Evolutionary conservation across 345 rosid genomes (phyloP).

Genomic region (Ceriops tagal): DNA sequence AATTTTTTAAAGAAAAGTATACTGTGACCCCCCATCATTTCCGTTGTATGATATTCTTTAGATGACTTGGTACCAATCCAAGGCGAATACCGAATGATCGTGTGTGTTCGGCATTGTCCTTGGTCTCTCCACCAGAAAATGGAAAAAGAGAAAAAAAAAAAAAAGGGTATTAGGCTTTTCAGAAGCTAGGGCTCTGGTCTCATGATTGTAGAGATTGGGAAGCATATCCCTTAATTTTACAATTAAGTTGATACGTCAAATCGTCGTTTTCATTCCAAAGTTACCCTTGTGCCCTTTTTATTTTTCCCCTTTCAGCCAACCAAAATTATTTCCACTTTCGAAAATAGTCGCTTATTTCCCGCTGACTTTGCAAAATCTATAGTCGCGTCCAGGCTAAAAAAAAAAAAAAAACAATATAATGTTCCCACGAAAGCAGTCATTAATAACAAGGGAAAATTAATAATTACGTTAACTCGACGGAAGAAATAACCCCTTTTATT

Average conservation of each 20-base stretch:
- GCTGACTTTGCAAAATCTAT: neutral
- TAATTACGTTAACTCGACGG: too few species aligned
- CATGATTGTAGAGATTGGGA: neutral
- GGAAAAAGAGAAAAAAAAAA: too few species aligned
- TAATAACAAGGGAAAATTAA: too few species aligned
- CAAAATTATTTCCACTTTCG: neutral
- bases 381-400: too few species aligned
- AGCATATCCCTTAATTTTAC: conserved; percentile 33
- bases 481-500: too few species aligned
- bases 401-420: neutral
- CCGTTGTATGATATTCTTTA: too few species aligned
- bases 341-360: neutral
- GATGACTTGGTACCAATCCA: too few species aligned
- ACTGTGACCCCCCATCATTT: too few species aligned
- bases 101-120: neutral
- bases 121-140: neutral
- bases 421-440: neutral
- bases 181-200: neutral
- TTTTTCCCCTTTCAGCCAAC: neutral
- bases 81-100: neutral
- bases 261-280: conserved; percentile 5
- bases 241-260: conserved; percentile 21
- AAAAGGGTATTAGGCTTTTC: neutral
- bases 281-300: conserved; percentile 1
- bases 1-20: too few species aligned